Conservation (phyloP, 345 rosid species). For the Salix udensis region DNA sequence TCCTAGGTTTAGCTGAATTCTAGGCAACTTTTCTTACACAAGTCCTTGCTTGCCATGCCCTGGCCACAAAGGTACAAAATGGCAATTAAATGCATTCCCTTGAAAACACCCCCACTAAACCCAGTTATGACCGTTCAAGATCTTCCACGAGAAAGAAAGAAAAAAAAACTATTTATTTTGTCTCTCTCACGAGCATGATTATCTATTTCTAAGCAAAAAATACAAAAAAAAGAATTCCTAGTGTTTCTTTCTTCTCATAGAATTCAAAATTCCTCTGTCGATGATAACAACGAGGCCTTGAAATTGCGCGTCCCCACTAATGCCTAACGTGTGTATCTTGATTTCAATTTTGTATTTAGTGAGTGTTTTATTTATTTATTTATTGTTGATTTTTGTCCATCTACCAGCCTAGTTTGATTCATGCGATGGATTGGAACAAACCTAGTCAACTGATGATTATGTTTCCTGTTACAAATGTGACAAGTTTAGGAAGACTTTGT, state of each 20-base stretch:
- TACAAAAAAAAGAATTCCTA: neutral
- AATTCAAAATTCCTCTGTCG: too few species aligned
- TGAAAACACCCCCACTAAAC: constrained; percentile 18
- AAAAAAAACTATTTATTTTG: neutral
- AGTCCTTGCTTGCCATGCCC: neutral
- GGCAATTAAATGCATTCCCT: neutral
- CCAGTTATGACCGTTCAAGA: constrained; percentile 18
- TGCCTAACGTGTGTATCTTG: too few species aligned
- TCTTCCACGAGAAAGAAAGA: neutral
- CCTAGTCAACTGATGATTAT: neutral
- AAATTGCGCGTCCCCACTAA: too few species aligned
- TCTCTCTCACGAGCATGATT: neutral
- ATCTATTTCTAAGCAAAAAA: neutral
- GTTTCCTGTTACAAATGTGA: neutral
- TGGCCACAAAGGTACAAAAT: constrained; percentile 12
- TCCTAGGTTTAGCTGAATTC: constrained; percentile 19
- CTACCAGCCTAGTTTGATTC: neutral
- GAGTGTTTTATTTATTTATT: too few species aligned
- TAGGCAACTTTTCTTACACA: neutral
- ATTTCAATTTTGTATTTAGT: too few species aligned
- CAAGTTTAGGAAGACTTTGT: neutral
- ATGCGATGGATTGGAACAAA: neutral
- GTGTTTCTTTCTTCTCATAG: too few species aligned
- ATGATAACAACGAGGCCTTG: too few species aligned
- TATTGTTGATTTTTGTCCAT: neutral